Percentiles rank a stretch among this genome's conserved stretches.
Evolutionary conservation across 768 basidiomycete species (phyloP).

Genomic region (Trametes maxima): DNA sequence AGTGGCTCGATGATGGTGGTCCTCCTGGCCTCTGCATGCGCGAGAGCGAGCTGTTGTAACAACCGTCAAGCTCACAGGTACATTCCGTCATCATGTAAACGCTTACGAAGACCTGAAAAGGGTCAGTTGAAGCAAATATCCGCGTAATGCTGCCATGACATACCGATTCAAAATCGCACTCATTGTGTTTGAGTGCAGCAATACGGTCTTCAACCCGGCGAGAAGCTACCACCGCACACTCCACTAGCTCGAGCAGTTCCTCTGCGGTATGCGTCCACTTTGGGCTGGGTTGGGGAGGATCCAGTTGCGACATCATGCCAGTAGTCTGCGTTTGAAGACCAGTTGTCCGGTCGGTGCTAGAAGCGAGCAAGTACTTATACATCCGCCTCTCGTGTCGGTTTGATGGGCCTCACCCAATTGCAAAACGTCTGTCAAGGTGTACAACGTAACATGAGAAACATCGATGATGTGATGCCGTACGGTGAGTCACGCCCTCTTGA

Average conservation of each 20-base stretch:
- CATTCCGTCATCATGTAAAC: conserved; percentile 20
- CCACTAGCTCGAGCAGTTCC: conserved; percentile 57
- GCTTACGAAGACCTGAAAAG: conserved; percentile 54
- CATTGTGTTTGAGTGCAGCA: conserved; percentile 54
- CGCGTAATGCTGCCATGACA: too few relatives aligned
- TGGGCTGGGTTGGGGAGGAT: conserved; percentile 68
- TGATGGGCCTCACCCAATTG: too few relatives aligned
- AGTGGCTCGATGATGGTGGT: conserved; percentile 58
- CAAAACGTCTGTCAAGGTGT: too few relatives aligned
- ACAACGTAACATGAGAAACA: too few relatives aligned
- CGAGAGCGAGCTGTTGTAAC: conserved; percentile 55
- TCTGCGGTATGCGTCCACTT: conserved; percentile 68
- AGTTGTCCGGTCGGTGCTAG: too few relatives aligned
- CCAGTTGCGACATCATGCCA: conserved; percentile 46
- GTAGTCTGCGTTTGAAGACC: too few relatives aligned
- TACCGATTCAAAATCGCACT: conserved; percentile 70
- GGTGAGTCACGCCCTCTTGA: too few relatives aligned
- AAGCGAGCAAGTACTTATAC: too few relatives aligned
- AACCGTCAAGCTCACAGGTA: conserved; percentile 3
- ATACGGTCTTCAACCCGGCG: conserved; percentile 58
- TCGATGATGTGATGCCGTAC: too few relatives aligned
- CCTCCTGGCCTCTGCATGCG: conserved; percentile 57
- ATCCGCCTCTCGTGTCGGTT: too few relatives aligned
- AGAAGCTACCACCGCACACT: conserved; percentile 58
- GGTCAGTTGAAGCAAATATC: conserved; percentile 49